phyloP scores from a whole-genome alignment of 768 basidiomycete species.

The Rhodocollybia butyracea region DNA sequence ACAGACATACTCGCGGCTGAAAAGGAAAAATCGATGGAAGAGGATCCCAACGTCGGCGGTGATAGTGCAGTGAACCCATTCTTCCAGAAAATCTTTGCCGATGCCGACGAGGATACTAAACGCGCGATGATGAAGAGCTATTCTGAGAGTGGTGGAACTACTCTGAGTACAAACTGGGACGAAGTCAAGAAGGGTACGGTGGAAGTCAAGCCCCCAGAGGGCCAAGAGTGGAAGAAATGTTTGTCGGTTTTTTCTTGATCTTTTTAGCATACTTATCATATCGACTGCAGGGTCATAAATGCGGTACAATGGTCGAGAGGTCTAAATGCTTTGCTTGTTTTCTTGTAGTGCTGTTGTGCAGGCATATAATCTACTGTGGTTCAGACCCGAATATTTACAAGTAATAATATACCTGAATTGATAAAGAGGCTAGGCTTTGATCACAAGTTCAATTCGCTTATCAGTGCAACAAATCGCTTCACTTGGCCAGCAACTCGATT shows the following conservation, averaged over 20 bases:
- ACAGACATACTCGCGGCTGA: conserved; percentile 62
- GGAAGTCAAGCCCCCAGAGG: conserved; percentile 79
- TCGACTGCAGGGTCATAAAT: too few species aligned
- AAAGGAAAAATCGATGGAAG: conserved; percentile 63
- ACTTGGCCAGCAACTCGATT: too few species aligned
- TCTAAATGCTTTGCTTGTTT: too few species aligned
- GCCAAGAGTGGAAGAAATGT: conserved; percentile 86
- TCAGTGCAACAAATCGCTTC: not conserved
- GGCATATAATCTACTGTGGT: too few species aligned
- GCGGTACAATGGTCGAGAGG: too few species aligned
- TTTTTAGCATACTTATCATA: too few species aligned
- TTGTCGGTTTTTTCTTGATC: too few species aligned
- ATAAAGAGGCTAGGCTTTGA: conserved; percentile 27
- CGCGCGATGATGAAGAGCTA: conserved; percentile 99
- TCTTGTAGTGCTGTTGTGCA: too few species aligned
- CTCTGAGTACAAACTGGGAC: conserved; percentile 94
- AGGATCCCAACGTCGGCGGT: conserved; percentile 89
- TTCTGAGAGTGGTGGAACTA: conserved; percentile 91
- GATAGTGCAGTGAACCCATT: conserved; percentile 83
- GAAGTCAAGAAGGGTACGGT: conserved; percentile 72
- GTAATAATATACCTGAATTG: not conserved
- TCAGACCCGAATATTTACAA: too few species aligned
- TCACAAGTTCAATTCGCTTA: not conserved
- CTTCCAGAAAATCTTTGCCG: conserved; percentile 88
- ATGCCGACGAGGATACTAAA: conserved; percentile 88